Conservation (phyloP, 1,284 basidiomycete genomes). For the Cutaneotrichosporon mucoides region DNA sequence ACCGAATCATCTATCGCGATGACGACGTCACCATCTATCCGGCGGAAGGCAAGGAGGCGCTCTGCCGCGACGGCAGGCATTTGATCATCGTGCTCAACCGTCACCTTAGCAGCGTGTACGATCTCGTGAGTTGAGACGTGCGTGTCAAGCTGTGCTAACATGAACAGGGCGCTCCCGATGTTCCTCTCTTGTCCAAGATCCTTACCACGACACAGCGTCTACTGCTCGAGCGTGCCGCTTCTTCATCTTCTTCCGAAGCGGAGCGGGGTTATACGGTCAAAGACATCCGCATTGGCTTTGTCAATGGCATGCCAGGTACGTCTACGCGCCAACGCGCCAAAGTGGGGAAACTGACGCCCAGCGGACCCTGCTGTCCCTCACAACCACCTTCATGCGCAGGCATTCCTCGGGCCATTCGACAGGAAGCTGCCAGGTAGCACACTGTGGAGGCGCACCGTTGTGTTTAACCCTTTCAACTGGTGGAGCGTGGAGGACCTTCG, state of each 20-base stretch:
- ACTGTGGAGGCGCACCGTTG: constrained; percentile 43
- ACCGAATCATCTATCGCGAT: constrained; percentile 38
- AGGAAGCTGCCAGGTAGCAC: constrained; percentile 34
- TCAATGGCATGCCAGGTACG: constrained; percentile 33
- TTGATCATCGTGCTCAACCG: constrained; percentile 40
- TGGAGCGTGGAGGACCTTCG: constrained; percentile 46
- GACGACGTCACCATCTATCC: constrained; percentile 36
- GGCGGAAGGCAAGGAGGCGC: constrained; percentile 37
- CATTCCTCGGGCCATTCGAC: constrained; percentile 41
- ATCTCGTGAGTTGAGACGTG: constrained; percentile 34
- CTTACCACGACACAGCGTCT: constrained; percentile 28
- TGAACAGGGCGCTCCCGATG: constrained; percentile 38
- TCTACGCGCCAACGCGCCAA: not conserved
- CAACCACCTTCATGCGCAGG: constrained; percentile 45
- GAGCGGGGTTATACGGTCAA: constrained; percentile 12
- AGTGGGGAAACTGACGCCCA: constrained; percentile 13
- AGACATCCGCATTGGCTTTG: constrained; percentile 39
- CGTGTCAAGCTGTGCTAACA: not conserved
- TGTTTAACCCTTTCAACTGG: constrained; percentile 44
- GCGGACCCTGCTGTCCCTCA: constrained; percentile 44
- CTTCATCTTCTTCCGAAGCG: not conserved
- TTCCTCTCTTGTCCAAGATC: constrained; percentile 42
- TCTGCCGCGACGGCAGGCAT: constrained; percentile 39
- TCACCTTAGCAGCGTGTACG: constrained; percentile 44
- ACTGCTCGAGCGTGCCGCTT: constrained; percentile 13